Base-by-base conservation (phyloP, 2,329 filamentous ascomycete genomes). In the Pyricularia grisea region DNA sequence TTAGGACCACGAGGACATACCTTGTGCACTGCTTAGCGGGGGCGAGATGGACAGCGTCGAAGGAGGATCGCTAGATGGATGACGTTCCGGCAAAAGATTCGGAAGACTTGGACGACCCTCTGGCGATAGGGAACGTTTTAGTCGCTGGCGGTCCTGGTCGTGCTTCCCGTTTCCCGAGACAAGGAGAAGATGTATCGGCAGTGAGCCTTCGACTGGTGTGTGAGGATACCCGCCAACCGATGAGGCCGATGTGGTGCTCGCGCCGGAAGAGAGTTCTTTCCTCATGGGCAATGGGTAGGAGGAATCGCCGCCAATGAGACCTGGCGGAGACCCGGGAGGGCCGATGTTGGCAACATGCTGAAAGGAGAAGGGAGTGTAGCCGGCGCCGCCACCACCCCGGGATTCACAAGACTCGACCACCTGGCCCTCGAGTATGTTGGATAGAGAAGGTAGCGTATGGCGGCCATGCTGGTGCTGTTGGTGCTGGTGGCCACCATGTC, bases 161-260 rank as follows among this genome's bases (percentile, higher is more conserved):
- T 61, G 23, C 36, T 67, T 67, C 25, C 65, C 25, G 17, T 50
- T 36, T 0, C 65, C 65, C 9, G 65, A 67, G 20, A 67, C 65
- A 10, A 87, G 75, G 0, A 88, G 77, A 0, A 84, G 81, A 71
- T 87, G 85, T 28, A 87, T 87, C 1, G 85, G 84, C 12, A 87
- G 72, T 0, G 83, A 78, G 0, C 83, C 81, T 55, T 87, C 85
- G 65, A 82, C 80, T 0, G 82, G 80, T 4, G 81, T 82, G 61
- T 84, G 78, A 2, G 81, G 78, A n/a, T 76, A 75, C 28, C 75
- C 74, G 25, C 58, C 58, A 27, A 77, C 78, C 1, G 82, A 81
- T 17, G 77, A 80, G 2, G 77, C 74, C 2, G 83, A 82, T 1
- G 78, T 77, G 60, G 78, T 75, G 65, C 81, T 85, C 36, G 80